Base-by-base conservation (phyloP, 257 asterid genomes). In the Capsicum rhomboideum region DNA sequence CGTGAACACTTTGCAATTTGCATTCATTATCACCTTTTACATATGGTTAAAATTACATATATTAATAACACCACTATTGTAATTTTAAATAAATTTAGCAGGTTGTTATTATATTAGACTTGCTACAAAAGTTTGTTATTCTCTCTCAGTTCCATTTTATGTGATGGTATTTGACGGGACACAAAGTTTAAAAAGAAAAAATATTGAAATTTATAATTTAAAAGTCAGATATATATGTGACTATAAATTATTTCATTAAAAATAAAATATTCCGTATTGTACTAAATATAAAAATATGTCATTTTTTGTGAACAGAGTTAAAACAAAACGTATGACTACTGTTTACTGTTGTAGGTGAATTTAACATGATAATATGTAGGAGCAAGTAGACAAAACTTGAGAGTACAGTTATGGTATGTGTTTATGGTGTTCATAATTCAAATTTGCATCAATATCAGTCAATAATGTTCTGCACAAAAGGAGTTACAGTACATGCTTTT, bases 311-410 rank as follows among this genome's bases (percentile, higher is more conserved):
- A 34, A 34, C 40, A 34, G 40, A 34, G 40, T n/a, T n/a, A 21
- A 59, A n/a, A 58, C 1, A 12, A 58, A n/a, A 58, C 2, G 0
- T 1, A 7, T 0, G 6, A 17, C 0, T 14, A 31, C 0, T 31
- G 16, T 0, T 16, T 31, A 16, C 12, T 4, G 12, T 1, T 31
- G 49, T 17, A 67, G 75, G 49, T 17, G 0, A 56, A 56, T 56
- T 56, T 56, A 20, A 56, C 64, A 5, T 37, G 52, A 18, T 6
- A 68, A 18, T 37, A 34, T 1, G 46, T 29, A 66, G 44, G 46
- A 14, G 46, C 21, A 66, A 16, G 74, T 29, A 66, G 42, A 31
- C 1, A 66, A 66, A 16, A 1, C 6, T 31, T 31, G 34, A 42
- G n/a, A 72, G 55, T 42, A 42, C 40, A 21, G 20, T 29, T 75